Conservation (phyloP, 1,284 basidiomycete genomes). For the Austroboletus niveus region DNA sequence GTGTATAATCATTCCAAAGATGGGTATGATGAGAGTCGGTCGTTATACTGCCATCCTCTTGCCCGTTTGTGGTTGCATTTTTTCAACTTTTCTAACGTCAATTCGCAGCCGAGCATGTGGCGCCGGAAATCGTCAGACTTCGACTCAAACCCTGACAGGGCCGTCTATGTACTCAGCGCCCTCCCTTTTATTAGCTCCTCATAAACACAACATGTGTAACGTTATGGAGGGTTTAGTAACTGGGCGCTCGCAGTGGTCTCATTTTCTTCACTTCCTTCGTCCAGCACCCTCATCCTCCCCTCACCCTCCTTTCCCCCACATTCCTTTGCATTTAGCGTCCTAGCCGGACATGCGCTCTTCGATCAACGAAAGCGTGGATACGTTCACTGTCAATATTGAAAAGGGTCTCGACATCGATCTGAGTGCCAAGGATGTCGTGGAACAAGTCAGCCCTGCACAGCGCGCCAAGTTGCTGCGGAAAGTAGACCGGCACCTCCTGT, state of each 20-base stretch:
- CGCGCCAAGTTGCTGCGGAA: slow-evolving; percentile 43
- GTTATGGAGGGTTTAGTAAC: slow-evolving; percentile 5
- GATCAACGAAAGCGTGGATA: slow-evolving; percentile 12
- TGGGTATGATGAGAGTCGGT: too few species aligned
- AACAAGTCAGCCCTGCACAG: slow-evolving; percentile 27
- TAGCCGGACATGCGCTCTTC: slow-evolving; percentile 11
- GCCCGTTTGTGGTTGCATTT: neutral
- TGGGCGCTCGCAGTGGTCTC: neutral
- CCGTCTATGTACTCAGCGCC: neutral
- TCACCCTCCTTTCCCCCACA: neutral
- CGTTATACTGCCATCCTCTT: neutral
- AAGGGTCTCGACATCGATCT: slow-evolving; percentile 8
- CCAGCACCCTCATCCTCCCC: neutral
- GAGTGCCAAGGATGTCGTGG: neutral
- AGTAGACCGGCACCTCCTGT: slow-evolving; percentile 49
- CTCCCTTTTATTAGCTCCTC: neutral
- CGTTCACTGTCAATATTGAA: slow-evolving; percentile 11
- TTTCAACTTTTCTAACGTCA: neutral
- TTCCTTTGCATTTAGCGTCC: neutral
- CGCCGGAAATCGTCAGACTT: too few species aligned
- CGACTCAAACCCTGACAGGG: neutral
- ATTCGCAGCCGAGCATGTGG: neutral
- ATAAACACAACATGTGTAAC: neutral
- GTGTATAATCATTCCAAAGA: too few species aligned
- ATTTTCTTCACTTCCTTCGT: neutral